Percentiles rank a stretch among this genome's conserved stretches.
Evolutionary conservation across 73 alveolate genomes (phyloP).

Genomic region (Paramecium tetraurelia): DNA sequence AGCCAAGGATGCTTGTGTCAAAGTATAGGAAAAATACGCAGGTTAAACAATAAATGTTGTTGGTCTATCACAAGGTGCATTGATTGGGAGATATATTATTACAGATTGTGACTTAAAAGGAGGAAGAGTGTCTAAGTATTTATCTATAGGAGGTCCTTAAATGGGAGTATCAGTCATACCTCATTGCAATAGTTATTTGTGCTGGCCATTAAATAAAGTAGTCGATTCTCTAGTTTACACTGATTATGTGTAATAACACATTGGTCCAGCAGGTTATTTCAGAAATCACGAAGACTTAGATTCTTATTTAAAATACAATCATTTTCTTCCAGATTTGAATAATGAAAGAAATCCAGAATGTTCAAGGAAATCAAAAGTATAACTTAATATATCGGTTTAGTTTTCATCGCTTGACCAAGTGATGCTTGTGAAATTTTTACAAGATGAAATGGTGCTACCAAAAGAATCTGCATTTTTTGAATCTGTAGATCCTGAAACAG

Average conservation of each 20-base stretch:
- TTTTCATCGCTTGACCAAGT: slow-evolving; percentile 70
- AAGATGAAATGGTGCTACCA: slow-evolving; percentile 86
- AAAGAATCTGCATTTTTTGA: slow-evolving; percentile 82
- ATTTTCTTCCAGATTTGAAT: slow-evolving; percentile 77
- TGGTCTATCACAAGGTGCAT: slow-evolving; percentile 90
- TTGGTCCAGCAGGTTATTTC: slow-evolving; percentile 95
- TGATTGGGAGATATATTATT: slow-evolving; percentile 85
- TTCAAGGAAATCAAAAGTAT: not conserved
- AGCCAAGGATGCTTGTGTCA: slow-evolving; percentile 84
- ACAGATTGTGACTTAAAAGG: slow-evolving; percentile 81
- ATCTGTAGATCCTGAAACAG: slow-evolving; percentile 73
- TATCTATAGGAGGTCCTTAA: slow-evolving; percentile 91
- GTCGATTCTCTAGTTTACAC: slow-evolving; percentile 74
- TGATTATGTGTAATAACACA: slow-evolving; percentile 65
- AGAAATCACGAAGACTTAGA: slow-evolving; percentile 78
- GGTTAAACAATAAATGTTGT: slow-evolving; percentile 80
- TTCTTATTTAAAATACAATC: slow-evolving; percentile 62
- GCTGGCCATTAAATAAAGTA: slow-evolving; percentile 77
- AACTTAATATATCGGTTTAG: slow-evolving; percentile 64
- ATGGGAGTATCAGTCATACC: slow-evolving; percentile 87
- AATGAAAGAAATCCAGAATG: slow-evolving; percentile 62
- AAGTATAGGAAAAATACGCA: slow-evolving; percentile 65
- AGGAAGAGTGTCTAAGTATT: slow-evolving; percentile 74
- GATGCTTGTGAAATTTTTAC: slow-evolving; percentile 74
- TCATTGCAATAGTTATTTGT: slow-evolving; percentile 80